A percentile compares a stretch with the other conserved stretches of the same genome.
phyloP scores from a whole-genome alignment of 2,329 filamentous ascomycete genomes.

The Penicillium sp. region DNA sequence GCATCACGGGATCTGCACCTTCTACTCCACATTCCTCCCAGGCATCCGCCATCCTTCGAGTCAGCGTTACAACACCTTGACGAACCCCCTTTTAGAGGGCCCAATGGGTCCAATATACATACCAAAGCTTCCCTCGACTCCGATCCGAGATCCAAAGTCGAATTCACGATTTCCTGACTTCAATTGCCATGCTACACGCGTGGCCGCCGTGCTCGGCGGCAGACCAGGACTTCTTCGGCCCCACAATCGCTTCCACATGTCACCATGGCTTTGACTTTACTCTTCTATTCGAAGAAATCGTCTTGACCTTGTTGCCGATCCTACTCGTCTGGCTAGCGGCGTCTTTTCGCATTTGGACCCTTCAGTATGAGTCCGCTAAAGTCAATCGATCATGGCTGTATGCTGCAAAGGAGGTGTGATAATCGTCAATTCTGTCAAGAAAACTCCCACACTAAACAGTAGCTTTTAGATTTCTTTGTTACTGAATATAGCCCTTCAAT shows the following conservation, averaged over 20 bases:
- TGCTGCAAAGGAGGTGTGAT: slow-evolving; percentile 16
- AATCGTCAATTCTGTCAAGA: not conserved
- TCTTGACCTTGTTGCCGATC: slow-evolving; percentile 25
- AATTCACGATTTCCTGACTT: not conserved
- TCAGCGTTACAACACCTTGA: not conserved
- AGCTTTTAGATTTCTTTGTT: slow-evolving; percentile 11
- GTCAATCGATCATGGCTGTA: slow-evolving; percentile 27
- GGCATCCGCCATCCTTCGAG: not conserved
- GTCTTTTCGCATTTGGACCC: slow-evolving; percentile 8
- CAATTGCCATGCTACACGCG: slow-evolving; percentile 9
- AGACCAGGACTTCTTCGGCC: slow-evolving; percentile 32
- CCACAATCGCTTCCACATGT: slow-evolving; percentile 26
- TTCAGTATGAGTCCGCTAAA: slow-evolving; percentile 13
- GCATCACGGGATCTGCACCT: not conserved
- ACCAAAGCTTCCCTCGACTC: not conserved
- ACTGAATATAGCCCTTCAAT: slow-evolving; percentile 18
- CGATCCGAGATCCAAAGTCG: too few species aligned
- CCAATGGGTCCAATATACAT: not conserved
- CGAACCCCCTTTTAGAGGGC: not conserved
- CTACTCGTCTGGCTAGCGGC: not conserved
- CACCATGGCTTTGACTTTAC: slow-evolving; percentile 37
- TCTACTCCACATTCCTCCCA: not conserved
- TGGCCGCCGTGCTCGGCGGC: slow-evolving; percentile 16
- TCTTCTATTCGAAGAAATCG: slow-evolving; percentile 35
- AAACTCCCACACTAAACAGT: not conserved